A percentile compares a stretch with the other conserved stretches of the same genome.
These are phyloP conservation scores for Anacardium occidentale DNA, from an alignment of 345 rosid genomes.

Conservation along the genomic window DNA sequence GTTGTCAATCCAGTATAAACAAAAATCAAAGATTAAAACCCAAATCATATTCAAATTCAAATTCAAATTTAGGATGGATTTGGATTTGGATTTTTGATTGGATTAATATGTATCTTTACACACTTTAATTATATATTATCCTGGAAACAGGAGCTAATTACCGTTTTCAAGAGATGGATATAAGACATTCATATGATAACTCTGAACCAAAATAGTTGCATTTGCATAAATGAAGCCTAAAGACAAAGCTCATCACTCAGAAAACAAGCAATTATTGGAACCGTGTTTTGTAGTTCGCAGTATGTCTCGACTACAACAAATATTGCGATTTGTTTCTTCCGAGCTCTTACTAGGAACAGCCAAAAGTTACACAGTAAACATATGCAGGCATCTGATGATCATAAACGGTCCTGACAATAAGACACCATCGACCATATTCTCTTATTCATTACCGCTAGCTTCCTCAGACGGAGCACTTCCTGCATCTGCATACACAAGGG, in stretches of 20 bases:
- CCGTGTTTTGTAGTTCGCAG: conserved; percentile 14
- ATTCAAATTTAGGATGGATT: no score
- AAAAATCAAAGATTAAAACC: no score
- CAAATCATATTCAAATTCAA: no score
- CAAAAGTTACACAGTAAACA: conserved; percentile 31
- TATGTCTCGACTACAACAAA: conserved; percentile 24
- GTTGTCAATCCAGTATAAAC: no score
- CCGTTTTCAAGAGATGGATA: no score
- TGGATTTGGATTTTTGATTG: no score
- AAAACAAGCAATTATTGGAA: conserved; percentile 26
- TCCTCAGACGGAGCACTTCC: conserved; percentile 63
- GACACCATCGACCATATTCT: neutral
- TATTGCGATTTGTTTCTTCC: conserved; percentile 17
- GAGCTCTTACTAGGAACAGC: conserved; percentile 29
- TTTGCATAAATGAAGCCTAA: no score
- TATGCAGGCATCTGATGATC: conserved; percentile 32
- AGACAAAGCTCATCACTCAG: conserved; percentile 4
- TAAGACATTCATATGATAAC: no score
- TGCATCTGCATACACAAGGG: conserved; percentile 37
- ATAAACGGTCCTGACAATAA: conserved; percentile 25
- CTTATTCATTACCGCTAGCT: conserved; percentile 40
- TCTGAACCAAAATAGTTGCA: no score
- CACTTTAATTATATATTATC: no score
- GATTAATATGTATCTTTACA: no score
- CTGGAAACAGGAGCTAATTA: no score